phyloP scores from a whole-genome alignment of 768 basidiomycete species.

The Pleurotus djamor region DNA sequence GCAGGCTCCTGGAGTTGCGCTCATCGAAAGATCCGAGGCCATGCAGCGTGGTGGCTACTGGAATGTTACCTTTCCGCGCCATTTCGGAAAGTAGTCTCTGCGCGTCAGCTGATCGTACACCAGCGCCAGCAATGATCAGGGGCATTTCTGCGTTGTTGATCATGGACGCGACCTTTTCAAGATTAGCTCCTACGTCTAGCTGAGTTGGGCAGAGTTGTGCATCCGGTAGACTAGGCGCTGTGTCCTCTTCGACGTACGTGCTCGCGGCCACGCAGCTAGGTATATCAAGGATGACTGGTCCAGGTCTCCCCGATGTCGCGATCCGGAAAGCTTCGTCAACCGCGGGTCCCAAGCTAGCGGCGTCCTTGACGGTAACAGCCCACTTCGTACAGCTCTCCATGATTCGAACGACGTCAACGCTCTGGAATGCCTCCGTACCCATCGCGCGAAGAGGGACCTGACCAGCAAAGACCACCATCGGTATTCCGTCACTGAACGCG shows the following conservation, averaged over 20 bases:
- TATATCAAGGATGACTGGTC: conserved; percentile 95
- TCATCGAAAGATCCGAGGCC: conserved; percentile 97
- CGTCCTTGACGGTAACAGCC: conserved; percentile 99
- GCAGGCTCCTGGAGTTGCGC: conserved; percentile 77
- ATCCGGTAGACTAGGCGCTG: conserved; percentile 75
- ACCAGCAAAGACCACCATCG: conserved; percentile 92
- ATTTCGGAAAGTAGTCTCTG: conserved; percentile 80
- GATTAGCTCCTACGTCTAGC: conserved; percentile 60
- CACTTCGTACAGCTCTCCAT: conserved; percentile 97
- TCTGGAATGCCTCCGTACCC: conserved; percentile 97
- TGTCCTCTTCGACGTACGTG: conserved; percentile 80
- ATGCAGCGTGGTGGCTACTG: conserved; percentile 95
- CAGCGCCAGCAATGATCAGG: conserved; percentile 91
- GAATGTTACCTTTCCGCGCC: conserved; percentile 85
- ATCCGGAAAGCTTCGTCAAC: conserved; percentile 99
- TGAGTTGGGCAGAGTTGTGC: conserved; percentile 62
- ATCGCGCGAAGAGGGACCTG: conserved; percentile 97
- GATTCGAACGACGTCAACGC: conserved; percentile 96
- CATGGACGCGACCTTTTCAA: conserved; percentile 81
- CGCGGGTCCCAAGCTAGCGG: conserved; percentile 87
- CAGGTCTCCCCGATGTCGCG: conserved; percentile 94
- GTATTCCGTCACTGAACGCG: conserved; percentile 90
- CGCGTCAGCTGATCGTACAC: conserved; percentile 80
- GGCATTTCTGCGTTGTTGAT: conserved; percentile 93
- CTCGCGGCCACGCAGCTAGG: conserved; percentile 97